Evolutionary conservation across 176 grass and related monocot species (phyloP).

Genomic region (Bothriochloa decipiens): DNA sequence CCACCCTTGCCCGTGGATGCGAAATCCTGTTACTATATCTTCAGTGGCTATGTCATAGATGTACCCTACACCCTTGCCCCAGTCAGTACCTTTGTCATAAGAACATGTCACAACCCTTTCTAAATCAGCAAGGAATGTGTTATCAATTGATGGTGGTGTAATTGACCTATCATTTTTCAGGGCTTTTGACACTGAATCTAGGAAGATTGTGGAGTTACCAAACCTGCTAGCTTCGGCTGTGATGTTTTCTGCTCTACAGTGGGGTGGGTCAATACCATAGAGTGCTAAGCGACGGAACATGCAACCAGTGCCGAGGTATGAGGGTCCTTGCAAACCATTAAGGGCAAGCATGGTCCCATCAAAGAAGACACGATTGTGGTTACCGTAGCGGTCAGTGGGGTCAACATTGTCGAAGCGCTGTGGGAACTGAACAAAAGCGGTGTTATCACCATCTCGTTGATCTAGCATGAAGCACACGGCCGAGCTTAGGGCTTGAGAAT

Average conservation of each 20-base stretch:
- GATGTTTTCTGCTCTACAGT: constrained; percentile 5
- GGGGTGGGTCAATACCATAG: constrained; percentile 45
- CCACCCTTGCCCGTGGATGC: constrained; percentile 44
- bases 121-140: neutral
- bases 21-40: constrained; percentile 45
- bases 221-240: constrained; percentile 10
- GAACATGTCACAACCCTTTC: constrained; percentile 24
- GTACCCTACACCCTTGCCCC: constrained; percentile 41
- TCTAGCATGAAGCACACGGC: constrained; percentile 52
- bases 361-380: constrained; percentile 88
- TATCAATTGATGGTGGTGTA: constrained; percentile 21
- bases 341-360: constrained; percentile 88
- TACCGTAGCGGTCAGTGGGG: constrained; percentile 75
- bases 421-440: constrained; percentile 88
- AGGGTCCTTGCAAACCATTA: constrained; percentile 61
- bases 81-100: constrained; percentile 30
- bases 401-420: constrained; percentile 91
- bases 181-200: constrained; percentile 30
- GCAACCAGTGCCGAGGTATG: constrained; percentile 41
- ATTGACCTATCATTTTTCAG: constrained; percentile 13
- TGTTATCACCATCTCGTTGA: constrained; percentile 59
- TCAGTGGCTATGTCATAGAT: constrained; percentile 50
- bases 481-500: constrained; percentile 38
- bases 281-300: constrained; percentile 46
- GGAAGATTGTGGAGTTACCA: constrained; percentile 31